phyloP scores from a whole-genome alignment of 2,329 filamentous ascomycete genomes.

The Fusarium poae region DNA sequence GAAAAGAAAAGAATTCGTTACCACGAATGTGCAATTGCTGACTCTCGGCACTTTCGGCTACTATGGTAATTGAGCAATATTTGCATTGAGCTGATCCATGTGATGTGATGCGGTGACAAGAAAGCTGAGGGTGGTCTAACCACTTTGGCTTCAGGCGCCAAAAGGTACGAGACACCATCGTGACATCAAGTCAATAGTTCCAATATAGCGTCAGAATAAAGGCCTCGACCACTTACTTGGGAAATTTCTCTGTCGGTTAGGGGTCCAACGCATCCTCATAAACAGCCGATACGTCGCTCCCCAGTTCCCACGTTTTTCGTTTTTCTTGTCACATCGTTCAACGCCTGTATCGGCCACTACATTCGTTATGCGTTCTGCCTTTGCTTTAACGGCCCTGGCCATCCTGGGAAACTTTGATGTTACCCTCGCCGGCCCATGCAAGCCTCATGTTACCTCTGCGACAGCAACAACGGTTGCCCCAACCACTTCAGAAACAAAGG shows the following conservation, averaged over 20 bases:
- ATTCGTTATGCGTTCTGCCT: slow-evolving; percentile 14
- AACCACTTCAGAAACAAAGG: not conserved
- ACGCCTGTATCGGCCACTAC: not conserved
- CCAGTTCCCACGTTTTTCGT: not conserved
- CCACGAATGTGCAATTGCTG: too few relatives aligned
- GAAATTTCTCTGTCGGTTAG: not conserved
- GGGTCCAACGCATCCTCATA: not conserved
- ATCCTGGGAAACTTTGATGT: not conserved
- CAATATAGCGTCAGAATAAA: not conserved
- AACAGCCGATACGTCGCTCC: not conserved
- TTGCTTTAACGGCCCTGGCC: slow-evolving; percentile 1
- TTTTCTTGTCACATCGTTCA: not conserved
- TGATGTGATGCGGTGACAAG: not conserved
- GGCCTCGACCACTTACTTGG: not conserved
- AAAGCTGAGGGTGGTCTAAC: not conserved
- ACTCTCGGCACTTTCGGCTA: too few relatives aligned
- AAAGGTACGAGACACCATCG: not conserved
- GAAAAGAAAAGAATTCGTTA: too few relatives aligned
- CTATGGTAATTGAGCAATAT: not conserved
- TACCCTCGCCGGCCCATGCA: not conserved
- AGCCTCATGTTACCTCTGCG: not conserved
- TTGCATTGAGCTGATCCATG: too few relatives aligned
- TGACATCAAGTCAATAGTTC: not conserved
- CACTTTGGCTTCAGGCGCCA: not conserved
- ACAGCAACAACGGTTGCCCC: not conserved